These are phyloP conservation scores for Antitrichia curtipendula DNA, from an alignment of 225 moss, liverwort and hornwort genomes.

Conservation along the genomic window DNA sequence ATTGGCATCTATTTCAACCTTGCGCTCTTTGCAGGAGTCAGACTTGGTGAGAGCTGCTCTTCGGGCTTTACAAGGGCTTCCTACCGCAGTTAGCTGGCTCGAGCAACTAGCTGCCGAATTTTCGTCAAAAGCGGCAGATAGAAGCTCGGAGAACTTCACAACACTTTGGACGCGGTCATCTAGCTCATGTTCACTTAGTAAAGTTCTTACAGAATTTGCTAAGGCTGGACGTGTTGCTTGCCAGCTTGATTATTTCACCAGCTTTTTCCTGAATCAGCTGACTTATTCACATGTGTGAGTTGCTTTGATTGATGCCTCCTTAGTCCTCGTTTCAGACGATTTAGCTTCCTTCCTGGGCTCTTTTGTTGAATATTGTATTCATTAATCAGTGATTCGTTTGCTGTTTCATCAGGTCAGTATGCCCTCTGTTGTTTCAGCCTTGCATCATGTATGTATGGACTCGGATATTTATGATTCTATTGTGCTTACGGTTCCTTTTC, in stretches of 20 bases:
- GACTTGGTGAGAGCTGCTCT: slow-evolving; percentile 81
- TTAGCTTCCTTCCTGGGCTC: not conserved
- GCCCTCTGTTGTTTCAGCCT: not conserved
- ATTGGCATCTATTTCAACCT: not conserved
- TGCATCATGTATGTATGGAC: not conserved
- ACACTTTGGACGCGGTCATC: slow-evolving; percentile 77
- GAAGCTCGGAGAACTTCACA: slow-evolving; percentile 41
- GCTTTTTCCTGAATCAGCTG: slow-evolving; percentile 63
- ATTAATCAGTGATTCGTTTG: not conserved
- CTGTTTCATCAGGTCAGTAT: not conserved
- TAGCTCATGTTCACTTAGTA: slow-evolving; percentile 69
- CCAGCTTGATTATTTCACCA: slow-evolving; percentile 69
- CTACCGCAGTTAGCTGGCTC: slow-evolving; percentile 79
- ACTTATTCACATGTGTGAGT: slow-evolving; percentile 22
- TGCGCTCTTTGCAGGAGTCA: slow-evolving; percentile 46
- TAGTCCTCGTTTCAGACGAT: not conserved
- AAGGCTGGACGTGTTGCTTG: slow-evolving; percentile 72
- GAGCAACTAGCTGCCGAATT: slow-evolving; percentile 61
- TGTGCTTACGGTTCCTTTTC: slow-evolving; percentile 9
- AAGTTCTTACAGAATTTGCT: slow-evolving; percentile 73
- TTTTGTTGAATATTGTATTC: not conserved
- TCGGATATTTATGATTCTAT: not conserved
- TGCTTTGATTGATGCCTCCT: not conserved
- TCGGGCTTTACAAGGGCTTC: slow-evolving; percentile 82
- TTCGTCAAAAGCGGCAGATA: slow-evolving; percentile 57